phyloP scores from a whole-genome alignment of 2,329 filamentous ascomycete species.

The Corinectria fuckeliana region DNA sequence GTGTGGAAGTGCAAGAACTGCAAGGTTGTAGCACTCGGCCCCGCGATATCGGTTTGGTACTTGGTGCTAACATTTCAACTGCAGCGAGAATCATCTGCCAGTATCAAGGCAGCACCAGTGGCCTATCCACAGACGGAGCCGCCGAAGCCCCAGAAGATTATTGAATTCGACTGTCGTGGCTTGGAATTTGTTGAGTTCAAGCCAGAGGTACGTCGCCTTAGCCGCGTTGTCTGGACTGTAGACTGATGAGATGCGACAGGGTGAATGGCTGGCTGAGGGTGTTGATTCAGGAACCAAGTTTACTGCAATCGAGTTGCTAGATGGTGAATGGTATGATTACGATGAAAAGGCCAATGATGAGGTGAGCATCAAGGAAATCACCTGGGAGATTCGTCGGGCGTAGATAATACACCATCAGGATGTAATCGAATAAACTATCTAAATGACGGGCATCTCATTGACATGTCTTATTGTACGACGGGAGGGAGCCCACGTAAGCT shows the following conservation, averaged over 20 bases:
- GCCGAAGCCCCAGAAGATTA: constrained; percentile 76
- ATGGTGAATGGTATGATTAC: constrained; percentile 98
- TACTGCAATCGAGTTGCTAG: constrained; percentile 77
- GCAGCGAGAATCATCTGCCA: constrained; percentile 84
- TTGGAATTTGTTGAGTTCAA: constrained; percentile 92
- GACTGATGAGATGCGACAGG: constrained; percentile 56
- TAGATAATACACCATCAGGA: constrained; percentile 45
- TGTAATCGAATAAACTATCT: constrained; percentile 1
- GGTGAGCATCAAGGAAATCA: constrained; percentile 88
- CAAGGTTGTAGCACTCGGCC: constrained; percentile 65
- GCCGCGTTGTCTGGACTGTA: neutral
- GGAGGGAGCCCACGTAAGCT: too few relatives aligned
- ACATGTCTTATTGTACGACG: too few relatives aligned
- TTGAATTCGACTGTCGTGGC: constrained; percentile 93
- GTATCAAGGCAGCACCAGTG: constrained; percentile 76
- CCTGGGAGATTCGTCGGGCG: constrained; percentile 81
- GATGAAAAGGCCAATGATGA: constrained; percentile 93
- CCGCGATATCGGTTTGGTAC: neutral
- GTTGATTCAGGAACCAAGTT: constrained; percentile 84
- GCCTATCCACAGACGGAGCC: constrained; percentile 76
- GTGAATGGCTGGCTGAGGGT: constrained; percentile 88
- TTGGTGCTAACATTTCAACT: constrained; percentile 1
- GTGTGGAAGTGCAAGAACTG: constrained; percentile 99
- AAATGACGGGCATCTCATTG: constrained; percentile 2
- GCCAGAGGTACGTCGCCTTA: constrained; percentile 71